Evolutionary conservation across 2,329 filamentous ascomycete species (phyloP).

Genomic region (Phyllosticta capitalensis): DNA sequence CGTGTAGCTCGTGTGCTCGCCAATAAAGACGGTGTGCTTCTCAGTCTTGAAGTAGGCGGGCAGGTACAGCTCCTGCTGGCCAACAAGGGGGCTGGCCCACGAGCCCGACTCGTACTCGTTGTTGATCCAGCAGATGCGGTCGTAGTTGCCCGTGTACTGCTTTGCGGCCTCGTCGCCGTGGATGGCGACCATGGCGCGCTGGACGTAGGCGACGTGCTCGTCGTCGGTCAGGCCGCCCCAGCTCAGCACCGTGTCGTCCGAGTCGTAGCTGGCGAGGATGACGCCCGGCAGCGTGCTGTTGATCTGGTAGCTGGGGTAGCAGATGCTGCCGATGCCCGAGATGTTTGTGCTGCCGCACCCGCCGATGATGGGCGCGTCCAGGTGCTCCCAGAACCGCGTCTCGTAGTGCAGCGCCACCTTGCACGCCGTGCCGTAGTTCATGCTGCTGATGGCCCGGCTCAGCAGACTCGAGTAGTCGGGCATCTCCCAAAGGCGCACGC

Average conservation of each 20-base stretch:
- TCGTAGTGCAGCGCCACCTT: constrained; percentile 59
- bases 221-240: constrained; percentile 43
- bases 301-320: constrained; percentile 58
- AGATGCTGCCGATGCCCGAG: constrained; percentile 51
- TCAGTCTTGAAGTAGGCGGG: constrained; percentile 66
- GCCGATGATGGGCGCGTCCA: constrained; percentile 49
- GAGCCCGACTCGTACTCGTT: constrained; percentile 53
- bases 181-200: constrained; percentile 59
- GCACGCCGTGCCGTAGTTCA: constrained; percentile 43
- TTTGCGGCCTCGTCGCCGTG: constrained; percentile 51
- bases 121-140: constrained; percentile 55
- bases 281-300: constrained; percentile 55
- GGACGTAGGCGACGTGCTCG: constrained; percentile 53
- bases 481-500: constrained; percentile 53
- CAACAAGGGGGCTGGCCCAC: constrained; percentile 52
- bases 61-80: constrained; percentile 60
- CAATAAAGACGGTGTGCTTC: constrained; percentile 56
- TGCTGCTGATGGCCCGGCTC: constrained; percentile 36
- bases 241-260: constrained; percentile 35
- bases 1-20: constrained; percentile 60
- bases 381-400: constrained; percentile 52
- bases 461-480: constrained; percentile 44
- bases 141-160: constrained; percentile 56
- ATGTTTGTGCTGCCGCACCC: constrained; percentile 54
- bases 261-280: constrained; percentile 51